Base-by-base conservation (phyloP, 495 filamentous ascomycete genomes). In the Eremomyces bilateralis region DNA sequence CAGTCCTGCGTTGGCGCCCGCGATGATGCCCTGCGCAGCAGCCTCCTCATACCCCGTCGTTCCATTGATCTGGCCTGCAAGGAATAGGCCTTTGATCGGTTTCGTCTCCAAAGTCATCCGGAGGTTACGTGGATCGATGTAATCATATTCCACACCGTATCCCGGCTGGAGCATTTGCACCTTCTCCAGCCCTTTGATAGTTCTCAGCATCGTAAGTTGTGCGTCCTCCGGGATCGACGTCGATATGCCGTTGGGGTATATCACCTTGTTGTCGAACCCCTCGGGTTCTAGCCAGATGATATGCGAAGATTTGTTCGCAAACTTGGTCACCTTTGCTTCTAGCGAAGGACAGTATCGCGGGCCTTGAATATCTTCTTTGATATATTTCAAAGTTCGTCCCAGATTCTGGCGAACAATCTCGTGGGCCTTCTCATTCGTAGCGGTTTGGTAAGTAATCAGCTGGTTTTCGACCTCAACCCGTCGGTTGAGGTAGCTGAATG, bases 11-110 rank as follows among this genome's bases (percentile, higher is more conserved):
- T 95, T 95, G 42, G 78, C 81, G 22, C 88, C 88, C 0, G 88
- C 90, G 13, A 97, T 59, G 46, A 97, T 67, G 21, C 88, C 88
- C 53, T 97, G 88, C 8, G 77, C 83, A 0, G 88, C 80, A 1
- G 88, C 88, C 58, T 97, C 88, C 56, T 97, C 88, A 55, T 97
- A 97, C 2, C 88, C 88, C 0, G 88, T 97, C 0, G 88, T 97
- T 28, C 88, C 88, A 57, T 97, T 97, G 53, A 97, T 94, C 50
- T 97, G 88, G 12, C 88, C 88, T 1, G 88, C 88, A 13, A 97
- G 67, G 58, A 78, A 97, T 4, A 97, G 67, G 21, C 88, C 88
- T 21, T 61, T 61, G 39, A 97, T 92, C 17, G 77, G 57, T 53
- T 97, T 97, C 4, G 88, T 95, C 49, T 97, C 90, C 5, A 97